phyloP scores from a whole-genome alignment of 2,329 filamentous ascomycete species.

The Elsinoe australis region DNA sequence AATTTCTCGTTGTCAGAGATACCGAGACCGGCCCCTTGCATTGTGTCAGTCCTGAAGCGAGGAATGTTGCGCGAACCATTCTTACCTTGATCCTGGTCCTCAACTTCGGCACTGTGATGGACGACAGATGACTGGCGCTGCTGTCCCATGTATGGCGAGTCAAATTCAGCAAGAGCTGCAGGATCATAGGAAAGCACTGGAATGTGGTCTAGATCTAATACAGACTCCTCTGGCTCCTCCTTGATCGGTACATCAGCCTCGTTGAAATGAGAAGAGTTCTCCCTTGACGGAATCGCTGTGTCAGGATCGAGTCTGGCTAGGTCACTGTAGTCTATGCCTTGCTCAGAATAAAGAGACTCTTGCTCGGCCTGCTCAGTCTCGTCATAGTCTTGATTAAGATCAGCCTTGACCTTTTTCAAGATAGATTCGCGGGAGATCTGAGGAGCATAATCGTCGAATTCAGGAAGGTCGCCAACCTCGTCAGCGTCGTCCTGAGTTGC shows the following conservation, averaged over 20 bases:
- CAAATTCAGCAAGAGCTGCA: slow-evolving; percentile 21
- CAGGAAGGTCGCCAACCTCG: slow-evolving; percentile 28
- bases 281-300: slow-evolving; percentile 79
- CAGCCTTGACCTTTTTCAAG: slow-evolving; percentile 71
- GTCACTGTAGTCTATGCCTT: slow-evolving; percentile 39
- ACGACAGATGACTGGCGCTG: slow-evolving; percentile 46
- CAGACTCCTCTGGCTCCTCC: slow-evolving; percentile 52
- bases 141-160: slow-evolving; percentile 3
- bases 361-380: slow-evolving; percentile 25
- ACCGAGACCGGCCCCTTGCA: slow-evolving; percentile 17
- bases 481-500: slow-evolving; percentile 26
- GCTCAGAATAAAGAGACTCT: slow-evolving; percentile 55
- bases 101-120: slow-evolving; percentile 42
- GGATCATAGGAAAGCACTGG: slow-evolving; percentile 35
- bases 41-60: neutral
- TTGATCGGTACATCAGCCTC: slow-evolving; percentile 62
- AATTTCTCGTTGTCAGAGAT: slow-evolving; percentile 18
- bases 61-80: slow-evolving; percentile 8
- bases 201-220: slow-evolving; percentile 59
- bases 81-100: slow-evolving; percentile 18
- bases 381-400: slow-evolving; percentile 44
- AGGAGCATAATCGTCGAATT: slow-evolving; percentile 46
- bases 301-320: slow-evolving; percentile 67
- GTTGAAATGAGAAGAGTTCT: slow-evolving; percentile 55
- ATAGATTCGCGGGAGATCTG: slow-evolving; percentile 93